These are phyloP conservation scores for Macrolepiota albuminosa DNA, from an alignment of 768 basidiomycete genomes.

Conservation along the genomic window DNA sequence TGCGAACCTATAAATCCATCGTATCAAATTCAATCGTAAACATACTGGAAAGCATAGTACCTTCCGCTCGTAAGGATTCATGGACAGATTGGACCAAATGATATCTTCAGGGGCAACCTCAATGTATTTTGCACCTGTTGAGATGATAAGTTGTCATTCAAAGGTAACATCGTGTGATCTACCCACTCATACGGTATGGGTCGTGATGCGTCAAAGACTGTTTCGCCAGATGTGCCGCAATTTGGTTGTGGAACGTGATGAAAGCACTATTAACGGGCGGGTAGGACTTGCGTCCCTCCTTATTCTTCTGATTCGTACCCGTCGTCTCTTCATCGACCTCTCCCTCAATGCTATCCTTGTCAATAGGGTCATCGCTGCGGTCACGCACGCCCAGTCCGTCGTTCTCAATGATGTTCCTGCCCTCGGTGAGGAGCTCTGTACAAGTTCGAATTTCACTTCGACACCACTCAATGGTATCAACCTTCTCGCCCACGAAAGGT, in stretches of 20 bases:
- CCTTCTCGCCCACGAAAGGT: slow-evolving; percentile 73
- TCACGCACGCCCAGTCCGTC: slow-evolving; percentile 23
- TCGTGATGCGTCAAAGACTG: slow-evolving; percentile 74
- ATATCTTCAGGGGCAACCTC: slow-evolving; percentile 88
- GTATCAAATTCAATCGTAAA: neutral
- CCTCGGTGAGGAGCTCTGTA: slow-evolving; percentile 47
- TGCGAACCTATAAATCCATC: slow-evolving; percentile 35
- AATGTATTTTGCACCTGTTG: slow-evolving; percentile 51
- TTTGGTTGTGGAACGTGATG: slow-evolving; percentile 88
- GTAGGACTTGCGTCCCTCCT: slow-evolving; percentile 30
- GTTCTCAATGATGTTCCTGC: slow-evolving; percentile 30
- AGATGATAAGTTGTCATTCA: neutral
- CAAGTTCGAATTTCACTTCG: slow-evolving; percentile 64
- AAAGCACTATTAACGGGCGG: slow-evolving; percentile 72
- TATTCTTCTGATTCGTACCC: neutral
- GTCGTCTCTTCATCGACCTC: slow-evolving; percentile 6
- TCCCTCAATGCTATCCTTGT: slow-evolving; percentile 10
- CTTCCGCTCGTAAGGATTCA: slow-evolving; percentile 87
- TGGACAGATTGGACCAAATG: slow-evolving; percentile 83
- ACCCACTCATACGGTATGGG: slow-evolving; percentile 73
- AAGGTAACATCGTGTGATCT: neutral
- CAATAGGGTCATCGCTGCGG: slow-evolving; percentile 6
- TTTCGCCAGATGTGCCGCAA: slow-evolving; percentile 85
- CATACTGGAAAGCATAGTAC: slow-evolving; percentile 21
- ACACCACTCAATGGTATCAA: slow-evolving; percentile 92